Evolutionary conservation across 495 filamentous ascomycete species (phyloP).

Genomic region (Penicillium canescens): DNA sequence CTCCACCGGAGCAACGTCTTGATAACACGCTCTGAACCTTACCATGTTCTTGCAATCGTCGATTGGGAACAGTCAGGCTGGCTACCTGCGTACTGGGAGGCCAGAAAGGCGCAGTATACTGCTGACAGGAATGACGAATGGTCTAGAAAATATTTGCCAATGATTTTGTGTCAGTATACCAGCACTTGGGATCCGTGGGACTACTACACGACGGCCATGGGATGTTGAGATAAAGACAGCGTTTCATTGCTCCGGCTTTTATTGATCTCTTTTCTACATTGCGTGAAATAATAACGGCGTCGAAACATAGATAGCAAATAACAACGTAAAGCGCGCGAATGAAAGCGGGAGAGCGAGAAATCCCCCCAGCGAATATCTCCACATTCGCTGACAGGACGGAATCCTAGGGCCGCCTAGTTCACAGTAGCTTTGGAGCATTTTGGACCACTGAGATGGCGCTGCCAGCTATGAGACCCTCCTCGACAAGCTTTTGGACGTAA

Average conservation of each 20-base stretch:
- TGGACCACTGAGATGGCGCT: constrained; percentile 1
- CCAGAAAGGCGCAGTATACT: constrained; percentile 42
- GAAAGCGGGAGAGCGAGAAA: no score
- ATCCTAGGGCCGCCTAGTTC: no score
- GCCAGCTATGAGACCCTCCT: background rate
- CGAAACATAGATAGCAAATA: no score
- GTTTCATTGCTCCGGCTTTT: background rate
- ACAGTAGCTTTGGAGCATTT: background rate
- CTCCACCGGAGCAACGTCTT: constrained; percentile 49
- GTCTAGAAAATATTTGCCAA: constrained; percentile 28
- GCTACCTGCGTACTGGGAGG: constrained; percentile 50
- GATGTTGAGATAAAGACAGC: constrained; percentile 13
- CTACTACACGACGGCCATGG: constrained; percentile 30
- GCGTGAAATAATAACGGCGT: no score
- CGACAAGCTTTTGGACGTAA: background rate
- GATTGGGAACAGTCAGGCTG: constrained; percentile 53
- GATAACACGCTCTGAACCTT: constrained; percentile 29
- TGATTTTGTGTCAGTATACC: constrained; percentile 25
- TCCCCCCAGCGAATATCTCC: no score
- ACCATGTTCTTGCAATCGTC: constrained; percentile 36
- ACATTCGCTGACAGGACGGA: no score
- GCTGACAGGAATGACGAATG: constrained; percentile 21
- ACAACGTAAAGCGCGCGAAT: no score
- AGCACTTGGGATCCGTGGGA: constrained; percentile 32
- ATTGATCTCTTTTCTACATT: background rate